phyloP scores from a whole-genome alignment of 352 stramenopile species.

The Blastocystis sp. region DNA sequence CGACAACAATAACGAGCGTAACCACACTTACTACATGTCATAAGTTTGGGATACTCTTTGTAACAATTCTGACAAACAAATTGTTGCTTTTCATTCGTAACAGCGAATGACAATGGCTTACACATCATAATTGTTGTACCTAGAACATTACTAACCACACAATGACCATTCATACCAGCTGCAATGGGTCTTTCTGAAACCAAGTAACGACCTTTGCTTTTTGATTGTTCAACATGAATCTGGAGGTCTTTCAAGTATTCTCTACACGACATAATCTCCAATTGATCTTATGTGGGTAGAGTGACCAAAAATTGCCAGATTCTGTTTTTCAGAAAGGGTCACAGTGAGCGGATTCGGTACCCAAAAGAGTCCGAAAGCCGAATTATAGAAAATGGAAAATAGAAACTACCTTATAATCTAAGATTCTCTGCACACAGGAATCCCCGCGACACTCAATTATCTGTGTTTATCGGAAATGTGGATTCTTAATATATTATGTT shows the following conservation, averaged over 20 bases:
- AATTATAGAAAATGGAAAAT: too few species aligned
- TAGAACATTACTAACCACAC: background rate
- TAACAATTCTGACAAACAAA: constrained; percentile 25
- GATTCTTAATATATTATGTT: too few species aligned
- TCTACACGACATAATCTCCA: background rate
- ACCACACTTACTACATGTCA: constrained; percentile 17
- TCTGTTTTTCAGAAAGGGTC: too few species aligned
- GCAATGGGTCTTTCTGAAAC: constrained; percentile 29
- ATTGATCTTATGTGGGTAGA: background rate
- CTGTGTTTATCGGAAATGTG: too few species aligned
- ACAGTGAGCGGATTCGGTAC: too few species aligned
- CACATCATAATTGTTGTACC: constrained; percentile 53
- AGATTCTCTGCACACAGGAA: too few species aligned
- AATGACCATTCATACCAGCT: background rate
- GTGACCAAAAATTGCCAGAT: too few species aligned
- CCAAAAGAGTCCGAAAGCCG: too few species aligned
- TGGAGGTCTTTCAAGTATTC: constrained; percentile 42
- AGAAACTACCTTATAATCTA: too few species aligned
- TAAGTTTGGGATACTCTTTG: background rate
- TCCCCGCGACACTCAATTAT: too few species aligned
- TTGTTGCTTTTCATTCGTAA: constrained; percentile 16
- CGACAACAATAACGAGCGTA: constrained; percentile 28
- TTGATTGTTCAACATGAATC: constrained; percentile 32
- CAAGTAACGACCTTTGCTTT: constrained; percentile 19
- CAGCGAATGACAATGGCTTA: constrained; percentile 18